phyloP scores from a whole-genome alignment of 2,329 filamentous ascomycete genomes.

The Phialemoniopsis sp. region DNA sequence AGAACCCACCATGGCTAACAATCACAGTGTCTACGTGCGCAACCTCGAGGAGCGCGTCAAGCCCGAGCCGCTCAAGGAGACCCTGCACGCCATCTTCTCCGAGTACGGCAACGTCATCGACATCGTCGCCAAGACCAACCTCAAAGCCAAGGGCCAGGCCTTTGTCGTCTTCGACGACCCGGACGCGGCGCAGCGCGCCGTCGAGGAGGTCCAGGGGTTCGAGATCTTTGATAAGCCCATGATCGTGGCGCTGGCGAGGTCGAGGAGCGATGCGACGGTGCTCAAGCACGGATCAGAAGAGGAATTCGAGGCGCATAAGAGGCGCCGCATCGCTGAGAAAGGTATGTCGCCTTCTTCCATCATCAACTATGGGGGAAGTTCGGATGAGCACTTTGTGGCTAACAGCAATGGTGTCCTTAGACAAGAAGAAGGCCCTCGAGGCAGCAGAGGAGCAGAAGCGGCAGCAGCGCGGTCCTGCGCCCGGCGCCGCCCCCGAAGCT shows the following conservation, averaged over 20 bases:
- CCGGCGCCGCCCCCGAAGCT: constrained; percentile 39
- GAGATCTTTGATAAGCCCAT: constrained; percentile 91
- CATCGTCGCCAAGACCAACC: constrained; percentile 68
- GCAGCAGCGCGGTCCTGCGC: constrained; percentile 51
- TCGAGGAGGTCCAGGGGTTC: constrained; percentile 89
- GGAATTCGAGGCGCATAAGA: constrained; percentile 85
- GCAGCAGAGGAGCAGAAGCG: constrained; percentile 68
- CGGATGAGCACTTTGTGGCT: constrained; percentile 4
- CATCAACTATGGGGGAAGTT: background rate
- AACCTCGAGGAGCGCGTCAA: constrained; percentile 95
- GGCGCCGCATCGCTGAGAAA: constrained; percentile 81
- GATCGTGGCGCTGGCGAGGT: constrained; percentile 76
- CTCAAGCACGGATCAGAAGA: constrained; percentile 67
- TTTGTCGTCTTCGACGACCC: constrained; percentile 86
- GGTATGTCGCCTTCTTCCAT: constrained; percentile 46
- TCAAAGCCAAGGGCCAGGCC: constrained; percentile 91
- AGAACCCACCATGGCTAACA: constrained; percentile 1
- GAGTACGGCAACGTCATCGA: constrained; percentile 83
- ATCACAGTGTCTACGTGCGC: constrained; percentile 60
- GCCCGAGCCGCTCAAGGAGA: constrained; percentile 67
- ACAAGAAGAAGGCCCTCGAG: constrained; percentile 77
- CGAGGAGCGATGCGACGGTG: constrained; percentile 84
- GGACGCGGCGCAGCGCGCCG: constrained; percentile 75
- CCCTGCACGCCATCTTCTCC: constrained; percentile 74
- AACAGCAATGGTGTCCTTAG: no score